Conservation (phyloP, 257 asterid genomes). For the Fraxinus excelsior region DNA sequence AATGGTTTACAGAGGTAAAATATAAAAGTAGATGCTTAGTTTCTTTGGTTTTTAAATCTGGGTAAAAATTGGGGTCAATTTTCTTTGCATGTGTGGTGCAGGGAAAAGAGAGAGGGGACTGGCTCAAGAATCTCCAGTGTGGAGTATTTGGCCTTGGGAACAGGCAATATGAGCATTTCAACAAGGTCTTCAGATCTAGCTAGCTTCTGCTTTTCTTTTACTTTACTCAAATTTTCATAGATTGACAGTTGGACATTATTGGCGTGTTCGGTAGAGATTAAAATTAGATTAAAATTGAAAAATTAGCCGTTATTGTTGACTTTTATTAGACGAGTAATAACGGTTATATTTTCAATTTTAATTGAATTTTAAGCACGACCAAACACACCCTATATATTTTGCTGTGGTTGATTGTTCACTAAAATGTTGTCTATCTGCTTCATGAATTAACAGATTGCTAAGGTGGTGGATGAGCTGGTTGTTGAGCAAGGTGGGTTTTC, state of each 20-base stretch:
- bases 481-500: constrained; percentile 69
- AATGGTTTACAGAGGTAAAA: constrained; percentile 92
- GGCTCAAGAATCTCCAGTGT: constrained; percentile 75
- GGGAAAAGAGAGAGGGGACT: constrained; percentile 80
- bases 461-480: constrained; percentile 68
- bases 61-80: constrained; percentile 25
- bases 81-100: constrained; percentile 29
- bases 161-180: constrained; percentile 98
- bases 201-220: neutral
- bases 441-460: constrained; percentile 68
- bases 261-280: no score
- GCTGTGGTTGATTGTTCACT: constrained; percentile 14
- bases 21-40: neutral
- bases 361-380: no score
- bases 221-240: neutral
- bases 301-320: no score
- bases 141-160: constrained; percentile 99
- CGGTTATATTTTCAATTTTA: no score
- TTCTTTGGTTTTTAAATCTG: constrained; percentile 16
- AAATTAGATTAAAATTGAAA: no score
- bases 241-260: neutral
- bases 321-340: no score
- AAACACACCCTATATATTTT: no score
- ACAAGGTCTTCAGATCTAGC: constrained; percentile 59
- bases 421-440: constrained; percentile 20